These are phyloP conservation scores for Auriscalpium vulgare DNA, from an alignment of 768 basidiomycete genomes.

Conservation along the genomic window DNA sequence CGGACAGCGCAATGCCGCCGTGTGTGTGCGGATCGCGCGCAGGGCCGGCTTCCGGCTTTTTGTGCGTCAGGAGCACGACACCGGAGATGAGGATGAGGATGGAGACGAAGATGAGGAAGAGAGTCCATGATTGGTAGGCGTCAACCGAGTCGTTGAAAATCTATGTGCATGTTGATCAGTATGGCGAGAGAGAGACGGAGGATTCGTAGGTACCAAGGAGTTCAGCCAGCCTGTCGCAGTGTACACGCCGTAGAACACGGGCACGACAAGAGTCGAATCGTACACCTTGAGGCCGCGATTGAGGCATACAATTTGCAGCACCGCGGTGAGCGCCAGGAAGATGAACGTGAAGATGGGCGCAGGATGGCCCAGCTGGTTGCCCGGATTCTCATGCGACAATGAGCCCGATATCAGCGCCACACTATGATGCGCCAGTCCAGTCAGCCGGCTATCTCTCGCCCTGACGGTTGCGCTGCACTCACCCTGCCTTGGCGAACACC, in stretches of 20 bases:
- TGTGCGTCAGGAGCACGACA: slow-evolving; percentile 89
- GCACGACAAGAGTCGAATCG: slow-evolving; percentile 86
- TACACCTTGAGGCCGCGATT: slow-evolving; percentile 87
- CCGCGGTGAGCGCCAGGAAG: slow-evolving; percentile 57
- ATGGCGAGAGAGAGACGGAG: background rate
- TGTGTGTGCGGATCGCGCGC: slow-evolving; percentile 17
- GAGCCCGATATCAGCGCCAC: slow-evolving; percentile 74
- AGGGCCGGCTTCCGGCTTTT: slow-evolving; percentile 63
- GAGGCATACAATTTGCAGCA: slow-evolving; percentile 86
- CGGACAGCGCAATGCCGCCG: slow-evolving; percentile 22
- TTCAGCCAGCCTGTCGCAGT: slow-evolving; percentile 75
- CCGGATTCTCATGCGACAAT: slow-evolving; percentile 70
- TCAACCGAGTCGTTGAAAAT: slow-evolving; percentile 83
- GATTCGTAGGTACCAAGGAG: slow-evolving; percentile 32
- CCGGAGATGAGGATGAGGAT: slow-evolving; percentile 83
- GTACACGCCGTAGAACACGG: slow-evolving; percentile 91
- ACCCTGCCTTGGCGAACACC: slow-evolving; percentile 78
- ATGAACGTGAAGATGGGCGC: slow-evolving; percentile 68
- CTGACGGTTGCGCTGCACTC: slow-evolving; percentile 21
- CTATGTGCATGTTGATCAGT: slow-evolving; percentile 12
- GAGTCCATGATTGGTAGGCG: slow-evolving; percentile 82
- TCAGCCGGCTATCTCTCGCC: too few species aligned
- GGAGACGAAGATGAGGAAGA: slow-evolving; percentile 82
- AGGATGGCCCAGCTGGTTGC: slow-evolving; percentile 80
- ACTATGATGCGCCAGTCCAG: slow-evolving; percentile 26